phyloP scores from a whole-genome alignment of 176 grass and related monocot species.

The Aegilops umbellulata region DNA sequence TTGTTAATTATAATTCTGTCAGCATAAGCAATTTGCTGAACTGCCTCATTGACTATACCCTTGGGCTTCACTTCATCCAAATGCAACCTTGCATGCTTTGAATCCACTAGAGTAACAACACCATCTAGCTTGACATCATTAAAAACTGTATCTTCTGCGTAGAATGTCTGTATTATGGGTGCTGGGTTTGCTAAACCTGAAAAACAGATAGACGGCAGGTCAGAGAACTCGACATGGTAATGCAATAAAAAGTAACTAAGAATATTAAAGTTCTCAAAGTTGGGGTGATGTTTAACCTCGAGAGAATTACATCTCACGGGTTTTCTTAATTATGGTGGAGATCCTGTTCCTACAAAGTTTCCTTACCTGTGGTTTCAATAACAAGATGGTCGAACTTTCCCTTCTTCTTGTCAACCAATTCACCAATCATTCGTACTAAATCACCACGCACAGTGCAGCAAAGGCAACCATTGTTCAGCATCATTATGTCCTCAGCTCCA shows the following conservation, averaged over 20 bases:
- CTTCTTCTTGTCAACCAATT: slow-evolving; percentile 93
- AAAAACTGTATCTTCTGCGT: slow-evolving; percentile 87
- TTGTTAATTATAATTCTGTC: slow-evolving; percentile 99
- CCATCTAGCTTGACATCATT: slow-evolving; percentile 95
- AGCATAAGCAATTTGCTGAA: slow-evolving; percentile 96
- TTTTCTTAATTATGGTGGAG: neutral
- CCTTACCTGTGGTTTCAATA: slow-evolving; percentile 91
- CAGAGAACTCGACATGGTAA: neutral
- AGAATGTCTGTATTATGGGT: slow-evolving; percentile 97
- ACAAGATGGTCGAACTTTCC: slow-evolving; percentile 94
- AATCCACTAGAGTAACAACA: slow-evolving; percentile 98
- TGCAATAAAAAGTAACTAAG: slow-evolving; percentile 2
- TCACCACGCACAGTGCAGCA: slow-evolving; percentile 98
- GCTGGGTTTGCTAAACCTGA: slow-evolving; percentile 92
- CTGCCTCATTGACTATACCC: slow-evolving; percentile 93
- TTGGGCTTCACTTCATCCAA: slow-evolving; percentile 94
- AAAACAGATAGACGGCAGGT: slow-evolving; percentile 1
- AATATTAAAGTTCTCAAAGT: neutral
- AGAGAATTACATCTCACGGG: neutral
- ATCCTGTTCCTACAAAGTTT: neutral
- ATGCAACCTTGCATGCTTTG: slow-evolving; percentile 81
- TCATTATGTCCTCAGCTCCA: slow-evolving; percentile 93
- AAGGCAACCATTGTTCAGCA: slow-evolving; percentile 99
- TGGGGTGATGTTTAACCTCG: neutral
- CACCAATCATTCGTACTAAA: slow-evolving; percentile 95